Percentiles rank a stretch among this genome's conserved stretches.
phyloP scores from a whole-genome alignment of 1,284 basidiomycete species.

The Kalmanozyma brasiliensis region DNA sequence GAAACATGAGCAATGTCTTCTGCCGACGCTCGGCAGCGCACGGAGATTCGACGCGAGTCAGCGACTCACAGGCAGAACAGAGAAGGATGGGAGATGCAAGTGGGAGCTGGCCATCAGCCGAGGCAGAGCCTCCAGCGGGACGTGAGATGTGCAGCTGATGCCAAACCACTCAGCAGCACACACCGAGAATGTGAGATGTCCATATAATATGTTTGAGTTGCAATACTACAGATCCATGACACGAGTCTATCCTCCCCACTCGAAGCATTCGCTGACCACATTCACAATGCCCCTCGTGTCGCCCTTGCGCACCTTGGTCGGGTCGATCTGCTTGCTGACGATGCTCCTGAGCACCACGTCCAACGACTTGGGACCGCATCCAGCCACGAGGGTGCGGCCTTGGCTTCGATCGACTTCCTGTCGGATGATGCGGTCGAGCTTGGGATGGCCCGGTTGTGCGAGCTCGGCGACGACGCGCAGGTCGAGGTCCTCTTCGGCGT shows the following conservation, averaged over 20 bases:
- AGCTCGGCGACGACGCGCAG: conserved; percentile 77
- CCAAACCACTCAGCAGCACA: too few species aligned
- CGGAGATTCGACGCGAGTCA: too few species aligned
- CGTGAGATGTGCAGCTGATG: too few species aligned
- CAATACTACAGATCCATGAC: too few species aligned
- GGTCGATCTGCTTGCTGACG: conserved; percentile 76
- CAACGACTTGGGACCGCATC: conserved; percentile 81
- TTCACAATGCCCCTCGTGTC: conserved; percentile 73
- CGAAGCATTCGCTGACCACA: conserved; percentile 61
- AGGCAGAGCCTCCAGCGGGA: too few species aligned
- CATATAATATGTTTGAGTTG: too few species aligned
- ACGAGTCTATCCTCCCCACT: conserved; percentile 42
- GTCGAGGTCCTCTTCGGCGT: conserved; percentile 77
- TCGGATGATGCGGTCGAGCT: conserved; percentile 75
- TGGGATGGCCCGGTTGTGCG: conserved; percentile 80
- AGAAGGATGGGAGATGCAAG: too few species aligned
- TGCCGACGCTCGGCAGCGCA: too few species aligned
- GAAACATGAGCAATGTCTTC: too few species aligned
- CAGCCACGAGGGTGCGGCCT: conserved; percentile 77
- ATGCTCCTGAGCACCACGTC: conserved; percentile 78
- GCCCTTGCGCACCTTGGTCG: conserved; percentile 73
- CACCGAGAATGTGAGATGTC: too few species aligned
- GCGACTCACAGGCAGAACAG: too few species aligned
- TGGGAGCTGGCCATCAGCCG: too few species aligned
- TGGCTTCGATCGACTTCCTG: conserved; percentile 75